Conservation (phyloP, 2,329 filamentous ascomycete species). For the Pseudogymnoascus sp. region DNA sequence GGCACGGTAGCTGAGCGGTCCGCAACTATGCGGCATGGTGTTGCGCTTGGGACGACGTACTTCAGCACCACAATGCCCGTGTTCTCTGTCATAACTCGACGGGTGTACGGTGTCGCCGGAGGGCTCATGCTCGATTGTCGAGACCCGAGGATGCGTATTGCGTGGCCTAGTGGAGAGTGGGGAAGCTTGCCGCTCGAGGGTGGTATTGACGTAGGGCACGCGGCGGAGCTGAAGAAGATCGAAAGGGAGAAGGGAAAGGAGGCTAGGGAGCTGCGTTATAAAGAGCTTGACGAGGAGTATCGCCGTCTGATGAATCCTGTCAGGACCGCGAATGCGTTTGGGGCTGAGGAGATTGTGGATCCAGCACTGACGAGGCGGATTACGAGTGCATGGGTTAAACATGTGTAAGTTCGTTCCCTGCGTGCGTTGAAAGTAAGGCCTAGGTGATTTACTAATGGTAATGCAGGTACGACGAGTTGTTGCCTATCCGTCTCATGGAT, state of each 20-base stretch:
- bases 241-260: constrained; percentile 41
- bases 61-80: constrained; percentile 54
- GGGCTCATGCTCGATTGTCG: constrained; percentile 56
- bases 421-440: constrained; percentile 37
- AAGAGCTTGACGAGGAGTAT: constrained; percentile 52
- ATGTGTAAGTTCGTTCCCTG: constrained; percentile 36
- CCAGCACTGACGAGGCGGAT: constrained; percentile 49
- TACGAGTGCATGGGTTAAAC: constrained; percentile 45
- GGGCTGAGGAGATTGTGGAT: constrained; percentile 57
- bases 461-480: constrained; percentile 20
- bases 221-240: constrained; percentile 48
- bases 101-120: constrained; percentile 55
- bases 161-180: constrained; percentile 57
- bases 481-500: constrained; percentile 24
- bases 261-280: constrained; percentile 34
- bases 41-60: constrained; percentile 52
- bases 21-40: constrained; percentile 56
- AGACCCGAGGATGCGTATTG: constrained; percentile 51
- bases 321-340: constrained; percentile 54
- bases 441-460: constrained; percentile 25
- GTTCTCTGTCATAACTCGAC: constrained; percentile 53
- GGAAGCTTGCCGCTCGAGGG: constrained; percentile 54
- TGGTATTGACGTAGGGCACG: constrained; percentile 56
- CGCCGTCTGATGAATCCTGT: constrained; percentile 55
- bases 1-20: constrained; percentile 54